These are phyloP conservation scores for Graphiopsis chlorocephala DNA, from an alignment of 2,329 filamentous ascomycete genomes.

Conservation along the genomic window DNA sequence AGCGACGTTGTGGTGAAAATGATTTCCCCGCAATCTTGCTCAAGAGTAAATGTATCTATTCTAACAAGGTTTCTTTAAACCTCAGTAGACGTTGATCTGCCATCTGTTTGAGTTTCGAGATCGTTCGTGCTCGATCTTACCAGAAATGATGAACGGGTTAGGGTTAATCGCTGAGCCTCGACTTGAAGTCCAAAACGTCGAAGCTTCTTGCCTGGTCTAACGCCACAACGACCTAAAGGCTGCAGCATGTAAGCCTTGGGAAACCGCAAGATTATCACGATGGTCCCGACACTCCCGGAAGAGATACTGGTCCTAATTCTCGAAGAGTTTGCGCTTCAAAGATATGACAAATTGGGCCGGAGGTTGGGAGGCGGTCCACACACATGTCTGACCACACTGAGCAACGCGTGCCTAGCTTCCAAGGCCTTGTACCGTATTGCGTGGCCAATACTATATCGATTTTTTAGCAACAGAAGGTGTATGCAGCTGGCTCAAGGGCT, in stretches of 20 bases:
- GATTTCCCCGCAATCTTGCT: not conserved
- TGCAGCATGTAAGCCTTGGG: no score
- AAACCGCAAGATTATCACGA: not conserved
- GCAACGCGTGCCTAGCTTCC: not conserved
- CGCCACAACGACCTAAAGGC: not conserved
- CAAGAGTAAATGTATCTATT: not conserved
- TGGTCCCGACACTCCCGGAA: not conserved
- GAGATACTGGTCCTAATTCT: conserved; percentile 2
- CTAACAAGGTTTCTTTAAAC: not conserved
- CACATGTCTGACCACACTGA: not conserved
- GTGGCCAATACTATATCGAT: conserved; percentile 3
- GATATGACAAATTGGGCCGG: not conserved
- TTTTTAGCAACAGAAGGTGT: not conserved
- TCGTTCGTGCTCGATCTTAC: not conserved
- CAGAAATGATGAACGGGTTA: not conserved
- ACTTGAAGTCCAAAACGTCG: no score
- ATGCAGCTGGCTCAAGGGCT: not conserved
- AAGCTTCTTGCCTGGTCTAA: not conserved
- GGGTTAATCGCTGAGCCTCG: not conserved
- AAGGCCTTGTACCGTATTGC: not conserved
- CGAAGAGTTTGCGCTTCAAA: not conserved
- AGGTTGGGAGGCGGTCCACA: not conserved
- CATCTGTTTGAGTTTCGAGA: not conserved
- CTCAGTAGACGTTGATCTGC: not conserved
- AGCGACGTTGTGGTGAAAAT: not conserved